phyloP scores from a whole-genome alignment of 2,329 filamentous ascomycete genomes.

The Ceratocystis papillata region DNA sequence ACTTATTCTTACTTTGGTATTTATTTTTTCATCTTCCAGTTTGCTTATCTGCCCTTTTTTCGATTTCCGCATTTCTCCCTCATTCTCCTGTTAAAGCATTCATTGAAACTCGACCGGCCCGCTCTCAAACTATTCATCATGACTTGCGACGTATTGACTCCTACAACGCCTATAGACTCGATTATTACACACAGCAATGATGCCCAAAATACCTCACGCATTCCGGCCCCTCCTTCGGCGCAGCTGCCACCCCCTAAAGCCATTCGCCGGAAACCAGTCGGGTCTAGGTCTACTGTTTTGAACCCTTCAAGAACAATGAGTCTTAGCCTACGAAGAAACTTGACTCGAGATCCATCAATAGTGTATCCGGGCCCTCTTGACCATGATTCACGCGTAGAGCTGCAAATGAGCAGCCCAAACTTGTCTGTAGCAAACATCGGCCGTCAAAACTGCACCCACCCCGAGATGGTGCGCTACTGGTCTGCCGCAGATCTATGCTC shows the following conservation, averaged over 20 bases:
- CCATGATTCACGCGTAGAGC: background rate
- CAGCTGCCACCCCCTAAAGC: background rate
- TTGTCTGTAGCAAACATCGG: slow-evolving; percentile 8
- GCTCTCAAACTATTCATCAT: background rate
- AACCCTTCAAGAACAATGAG: background rate
- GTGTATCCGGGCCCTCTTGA: slow-evolving; percentile 15
- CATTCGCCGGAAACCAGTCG: slow-evolving; percentile 6
- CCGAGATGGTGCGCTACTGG: slow-evolving; percentile 17
- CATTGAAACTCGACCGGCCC: background rate
- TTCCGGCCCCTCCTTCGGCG: too few relatives aligned
- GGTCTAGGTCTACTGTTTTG: background rate
- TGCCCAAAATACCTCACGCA: background rate
- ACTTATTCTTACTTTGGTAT: slow-evolving; percentile 12
- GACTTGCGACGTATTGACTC: slow-evolving; percentile 4
- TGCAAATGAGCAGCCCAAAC: background rate
- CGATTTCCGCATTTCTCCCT: background rate
- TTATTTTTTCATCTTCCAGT: slow-evolving; percentile 8
- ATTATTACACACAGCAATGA: background rate
- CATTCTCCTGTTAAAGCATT: background rate
- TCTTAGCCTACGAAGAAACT: background rate
- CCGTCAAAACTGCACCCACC: slow-evolving; percentile 8
- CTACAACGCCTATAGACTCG: slow-evolving; percentile 2
- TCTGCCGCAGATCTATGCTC: slow-evolving; percentile 14
- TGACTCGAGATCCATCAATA: slow-evolving; percentile 13
- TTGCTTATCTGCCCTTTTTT: background rate